Evolutionary conservation across 768 basidiomycete species (phyloP).

Genomic region (Mycena latifolia): DNA sequence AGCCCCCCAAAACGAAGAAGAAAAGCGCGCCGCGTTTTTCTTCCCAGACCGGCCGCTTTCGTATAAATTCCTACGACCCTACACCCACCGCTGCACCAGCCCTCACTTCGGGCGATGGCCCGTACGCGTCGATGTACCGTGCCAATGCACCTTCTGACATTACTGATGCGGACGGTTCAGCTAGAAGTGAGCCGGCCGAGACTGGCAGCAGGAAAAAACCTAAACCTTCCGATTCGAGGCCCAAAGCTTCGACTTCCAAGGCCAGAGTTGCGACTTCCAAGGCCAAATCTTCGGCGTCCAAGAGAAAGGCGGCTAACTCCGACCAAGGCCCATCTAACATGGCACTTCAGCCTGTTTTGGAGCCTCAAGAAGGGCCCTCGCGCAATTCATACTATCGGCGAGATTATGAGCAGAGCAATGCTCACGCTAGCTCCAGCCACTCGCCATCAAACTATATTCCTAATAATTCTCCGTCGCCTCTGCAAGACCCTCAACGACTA

Average conservation of each 20-base stretch:
- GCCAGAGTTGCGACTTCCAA: constrained; percentile 25
- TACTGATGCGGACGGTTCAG: background rate
- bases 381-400: constrained; percentile 44
- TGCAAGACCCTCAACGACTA: background rate
- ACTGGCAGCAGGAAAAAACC: constrained; percentile 10
- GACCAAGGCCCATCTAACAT: constrained; percentile 26
- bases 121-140: constrained; percentile 57
- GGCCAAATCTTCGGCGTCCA: constrained; percentile 26
- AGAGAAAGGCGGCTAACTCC: background rate
- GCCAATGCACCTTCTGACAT: constrained; percentile 26
- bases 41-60: constrained; percentile 53
- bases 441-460: background rate
- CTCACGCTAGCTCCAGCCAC: constrained; percentile 4
- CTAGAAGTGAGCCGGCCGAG: background rate
- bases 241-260: constrained; percentile 35
- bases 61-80: constrained; percentile 55
- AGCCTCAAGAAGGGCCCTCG: constrained; percentile 26
- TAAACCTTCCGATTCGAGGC: constrained; percentile 25
- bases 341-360: constrained; percentile 1
- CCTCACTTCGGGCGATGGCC: constrained; percentile 49
- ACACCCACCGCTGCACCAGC: constrained; percentile 48
- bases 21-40: constrained; percentile 55
- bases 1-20: constrained; percentile 44
- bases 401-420: constrained; percentile 45
- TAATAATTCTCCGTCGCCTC: constrained; percentile 24